Percentiles rank a stretch among this genome's conserved stretches.
Conservation (phyloP, 1,284 basidiomycete genomes). For the Abortiporus biennis region DNA sequence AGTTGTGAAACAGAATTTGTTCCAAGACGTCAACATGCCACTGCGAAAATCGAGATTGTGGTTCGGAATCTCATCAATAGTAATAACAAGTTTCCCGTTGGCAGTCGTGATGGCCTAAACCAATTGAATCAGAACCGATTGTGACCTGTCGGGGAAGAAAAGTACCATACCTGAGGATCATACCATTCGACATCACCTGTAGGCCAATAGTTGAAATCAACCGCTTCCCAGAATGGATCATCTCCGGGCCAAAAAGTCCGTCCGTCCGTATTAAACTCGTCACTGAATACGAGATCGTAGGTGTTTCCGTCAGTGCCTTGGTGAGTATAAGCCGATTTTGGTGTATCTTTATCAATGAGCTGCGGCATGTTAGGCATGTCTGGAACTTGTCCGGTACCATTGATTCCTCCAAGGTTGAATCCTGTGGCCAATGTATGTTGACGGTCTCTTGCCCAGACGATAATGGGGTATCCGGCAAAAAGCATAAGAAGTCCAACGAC, state of each 20-base stretch:
- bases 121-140: neutral
- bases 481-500: conserved; percentile 56
- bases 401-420: conserved; percentile 73
- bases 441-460: conserved; percentile 39
- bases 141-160: conserved; percentile 2
- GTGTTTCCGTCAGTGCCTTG: conserved; percentile 62
- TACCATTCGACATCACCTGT: conserved; percentile 88
- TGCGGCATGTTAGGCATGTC: conserved; percentile 47
- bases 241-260: conserved; percentile 76
- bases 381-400: conserved; percentile 68
- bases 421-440: conserved; percentile 31
- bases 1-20: conserved; percentile 91
- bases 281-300: conserved; percentile 86
- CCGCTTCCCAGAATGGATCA: conserved; percentile 75
- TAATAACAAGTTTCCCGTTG: conserved; percentile 74
- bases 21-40: conserved; percentile 81
- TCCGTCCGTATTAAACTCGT: conserved; percentile 85
- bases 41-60: conserved; percentile 79
- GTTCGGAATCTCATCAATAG: conserved; percentile 52
- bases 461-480: conserved; percentile 79
- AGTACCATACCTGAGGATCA: conserved; percentile 51
- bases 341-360: conserved; percentile 70
- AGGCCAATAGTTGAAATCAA: conserved; percentile 71
- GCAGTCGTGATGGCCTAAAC: conserved; percentile 55
- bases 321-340: conserved; percentile 37